Conservation (phyloP, 2,329 filamentous ascomycete species). For the Aspergillus ochraceus region DNA sequence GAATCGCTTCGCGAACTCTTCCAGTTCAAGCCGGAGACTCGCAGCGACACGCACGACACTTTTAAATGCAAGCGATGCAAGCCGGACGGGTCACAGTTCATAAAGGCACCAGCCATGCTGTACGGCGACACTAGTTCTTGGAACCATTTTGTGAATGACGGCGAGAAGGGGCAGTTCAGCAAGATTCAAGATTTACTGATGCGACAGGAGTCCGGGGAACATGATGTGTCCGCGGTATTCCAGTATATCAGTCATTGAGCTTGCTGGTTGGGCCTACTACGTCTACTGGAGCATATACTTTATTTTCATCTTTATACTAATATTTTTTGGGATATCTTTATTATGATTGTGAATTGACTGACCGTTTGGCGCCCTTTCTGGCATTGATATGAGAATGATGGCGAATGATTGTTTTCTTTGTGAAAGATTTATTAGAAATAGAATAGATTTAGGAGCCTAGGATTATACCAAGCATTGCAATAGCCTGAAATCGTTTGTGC, state of each 20-base stretch:
- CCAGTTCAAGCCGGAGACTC: conserved; percentile 82
- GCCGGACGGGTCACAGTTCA: conserved; percentile 78
- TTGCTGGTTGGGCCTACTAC: background rate
- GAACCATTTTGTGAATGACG: conserved; percentile 92
- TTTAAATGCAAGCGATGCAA: conserved; percentile 98
- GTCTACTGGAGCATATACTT: background rate
- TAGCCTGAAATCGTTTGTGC: background rate
- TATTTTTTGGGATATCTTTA: background rate
- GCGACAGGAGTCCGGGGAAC: conserved; percentile 76
- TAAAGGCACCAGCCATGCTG: conserved; percentile 91
- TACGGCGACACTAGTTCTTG: conserved; percentile 99
- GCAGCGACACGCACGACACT: conserved; percentile 93
- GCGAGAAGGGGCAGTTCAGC: conserved; percentile 64
- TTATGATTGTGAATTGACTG: background rate
- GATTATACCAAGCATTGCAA: background rate
- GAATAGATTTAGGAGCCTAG: background rate
- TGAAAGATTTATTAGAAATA: background rate
- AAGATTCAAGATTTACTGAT: conserved; percentile 89
- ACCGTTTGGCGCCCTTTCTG: background rate
- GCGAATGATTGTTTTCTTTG: background rate
- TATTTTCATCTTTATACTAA: background rate
- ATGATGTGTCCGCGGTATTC: conserved; percentile 89
- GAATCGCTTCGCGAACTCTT: conserved; percentile 91
- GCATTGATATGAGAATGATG: background rate
- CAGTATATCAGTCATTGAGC: conserved; percentile 91